These are phyloP conservation scores for Aspergillus nomiae DNA, from an alignment of 2,329 filamentous ascomycete genomes.

Conservation along the genomic window DNA sequence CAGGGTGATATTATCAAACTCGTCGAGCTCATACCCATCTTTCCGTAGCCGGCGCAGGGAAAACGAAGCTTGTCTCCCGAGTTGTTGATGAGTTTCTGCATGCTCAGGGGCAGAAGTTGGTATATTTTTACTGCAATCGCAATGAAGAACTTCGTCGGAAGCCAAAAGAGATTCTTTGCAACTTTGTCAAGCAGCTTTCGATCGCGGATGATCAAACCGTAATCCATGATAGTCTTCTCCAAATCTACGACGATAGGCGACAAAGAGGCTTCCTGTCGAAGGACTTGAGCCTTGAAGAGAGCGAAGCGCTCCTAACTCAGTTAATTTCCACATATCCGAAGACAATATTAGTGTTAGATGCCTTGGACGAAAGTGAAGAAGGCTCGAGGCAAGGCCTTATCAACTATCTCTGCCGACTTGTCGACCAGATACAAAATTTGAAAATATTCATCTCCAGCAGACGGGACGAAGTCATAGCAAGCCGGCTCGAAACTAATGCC, in stretches of 20 bases:
- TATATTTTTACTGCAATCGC: background rate
- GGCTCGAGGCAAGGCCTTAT: background rate
- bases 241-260: background rate
- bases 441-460: background rate
- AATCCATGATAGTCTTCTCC: background rate
- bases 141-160: background rate
- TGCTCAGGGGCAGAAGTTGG: background rate
- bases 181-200: background rate
- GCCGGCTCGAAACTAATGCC: background rate
- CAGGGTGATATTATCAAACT: background rate
- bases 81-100: background rate
- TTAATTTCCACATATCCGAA: background rate
- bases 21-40: background rate
- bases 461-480: background rate
- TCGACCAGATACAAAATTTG: background rate
- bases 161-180: background rate
- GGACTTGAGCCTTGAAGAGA: background rate
- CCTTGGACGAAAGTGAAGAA: background rate
- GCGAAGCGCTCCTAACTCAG: background rate
- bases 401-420: background rate
- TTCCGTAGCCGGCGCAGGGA: background rate
- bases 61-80: background rate
- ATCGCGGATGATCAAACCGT: background rate
- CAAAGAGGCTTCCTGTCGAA: background rate
- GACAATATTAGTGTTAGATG: background rate